Base-by-base conservation (phyloP, 805 yeast species). In the Maudiozyma saulgeensis region DNA sequence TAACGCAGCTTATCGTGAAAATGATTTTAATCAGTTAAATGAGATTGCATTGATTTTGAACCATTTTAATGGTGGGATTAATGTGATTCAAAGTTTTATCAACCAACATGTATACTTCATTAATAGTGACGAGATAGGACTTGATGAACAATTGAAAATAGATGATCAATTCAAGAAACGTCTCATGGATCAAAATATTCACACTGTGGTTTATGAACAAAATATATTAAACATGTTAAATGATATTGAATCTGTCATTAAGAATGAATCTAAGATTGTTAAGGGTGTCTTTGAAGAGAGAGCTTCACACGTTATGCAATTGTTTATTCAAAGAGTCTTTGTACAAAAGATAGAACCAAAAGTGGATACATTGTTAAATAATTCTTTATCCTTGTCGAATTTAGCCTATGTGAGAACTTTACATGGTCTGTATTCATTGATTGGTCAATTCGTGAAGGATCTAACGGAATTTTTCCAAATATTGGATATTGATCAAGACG, bases 41-140 rank as follows among this genome's bases (percentile, higher is more conserved):
- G 88, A 82, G 49, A 77, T 82, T 25, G 87, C 96, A 0, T 79
- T 79, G 46, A 78, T 89, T 16, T 71, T 90, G 45, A 77, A 81
- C 47, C 86, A 81, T 52, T 91, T 82, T 70, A 90, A 91, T 61
- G 91, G 88, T 18, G 96, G 96, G 12, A 74, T 78, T 11, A 81
- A 84, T 51, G 91, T 90, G 8, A 84, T 87, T 8, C 87, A 83
- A 61, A 80, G 83, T 45, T 91, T 87, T 67, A 85, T 90, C 41
- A 81, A 80, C 61, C 88, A 86, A 61, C 87, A 86, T 61, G 84
- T 81, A 45, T 76, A 83, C 51, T 84, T 90, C 64, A 71, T 68
- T 45, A 58, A 65, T 56, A 68, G 64, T 38, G 60, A 53, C 23
- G 62, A 64, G 18, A 57, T 64, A 31, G 66, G 63, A 41, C 49